Evolutionary conservation across 192 early-diverging fungal species (phyloP), one percentile per base, ranked within the genome.

Genomic region (Podila clonocystis): DNA sequence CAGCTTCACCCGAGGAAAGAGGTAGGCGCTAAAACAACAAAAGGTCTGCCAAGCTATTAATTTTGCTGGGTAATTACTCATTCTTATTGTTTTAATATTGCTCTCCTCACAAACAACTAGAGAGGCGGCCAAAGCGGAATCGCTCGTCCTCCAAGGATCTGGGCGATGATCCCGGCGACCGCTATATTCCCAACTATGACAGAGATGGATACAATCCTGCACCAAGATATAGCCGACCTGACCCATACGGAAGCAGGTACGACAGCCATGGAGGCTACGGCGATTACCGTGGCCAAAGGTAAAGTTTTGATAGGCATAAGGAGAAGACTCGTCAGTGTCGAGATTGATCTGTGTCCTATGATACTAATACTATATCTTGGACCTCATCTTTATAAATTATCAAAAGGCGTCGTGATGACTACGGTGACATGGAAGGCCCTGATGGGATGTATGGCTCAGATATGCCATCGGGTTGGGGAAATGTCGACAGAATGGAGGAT

Each of bases 101-200:
- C 41, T 17, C 41, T 45, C 41, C 2, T 45, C 41, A 15, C 15
- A 36, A 36, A 8, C 34, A 36, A 36, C 34, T 62, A 80, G 77
- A 80, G 66, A 80, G 77, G 50, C 70, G 77, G 33, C 67, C 77
- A 15, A 60, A 62, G 67, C 71, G 77, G 62, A 80, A 80, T 48
- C 63, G 77, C n/a, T 80, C 77, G 1, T 20, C 65, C 8, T 80
- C 77, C 28, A 80, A 80, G 62, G 78, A 83, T 17, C 24, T 36
- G 11, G 79, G 63, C 6, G 83, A 82, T 22, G 88, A 90, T 22
- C 90, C 92, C 1, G 88, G 91, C 30, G 94, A 96, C 63, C 90
- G 87, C 50, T 96, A 95, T 74, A 89, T 94, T 63, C 94, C 94
- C n/a, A 92, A 95, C 62, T 96, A 95, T 69, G 93, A 92, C 13